These are phyloP conservation scores for Phytopythium litorale DNA, from an alignment of 352 stramenopile species.

Conservation along the genomic window DNA sequence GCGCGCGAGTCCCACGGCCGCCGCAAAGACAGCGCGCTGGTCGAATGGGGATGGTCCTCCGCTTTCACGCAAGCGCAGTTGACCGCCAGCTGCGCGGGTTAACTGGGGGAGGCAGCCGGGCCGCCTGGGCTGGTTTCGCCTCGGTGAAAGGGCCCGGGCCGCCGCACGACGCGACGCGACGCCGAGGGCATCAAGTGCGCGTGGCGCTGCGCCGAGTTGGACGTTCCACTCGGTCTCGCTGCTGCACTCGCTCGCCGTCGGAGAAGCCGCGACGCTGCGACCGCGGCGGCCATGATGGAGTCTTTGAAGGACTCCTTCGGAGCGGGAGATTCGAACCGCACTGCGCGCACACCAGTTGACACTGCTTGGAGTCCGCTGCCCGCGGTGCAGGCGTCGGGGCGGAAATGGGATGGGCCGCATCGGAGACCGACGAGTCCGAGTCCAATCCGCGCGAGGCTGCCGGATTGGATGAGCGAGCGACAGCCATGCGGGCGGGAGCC, in stretches of 20 bases:
- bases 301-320: neutral
- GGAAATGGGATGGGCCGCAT: neutral
- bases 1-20: neutral
- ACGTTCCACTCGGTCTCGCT: neutral
- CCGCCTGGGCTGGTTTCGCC: neutral
- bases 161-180: neutral
- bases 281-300: neutral
- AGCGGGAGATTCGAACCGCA: neutral
- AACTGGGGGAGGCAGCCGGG: constrained; percentile 1
- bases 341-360: neutral
- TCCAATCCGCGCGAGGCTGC: neutral
- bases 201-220: neutral
- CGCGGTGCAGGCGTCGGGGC: neutral
- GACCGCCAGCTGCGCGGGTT: constrained; percentile 4
- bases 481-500: neutral
- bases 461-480: neutral
- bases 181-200: constrained; percentile 1
- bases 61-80: constrained; percentile 4
- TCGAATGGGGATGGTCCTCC: neutral
- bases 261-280: neutral
- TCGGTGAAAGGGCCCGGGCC: no score
- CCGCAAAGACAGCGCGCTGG: neutral
- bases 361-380: neutral
- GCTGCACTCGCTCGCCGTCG: neutral
- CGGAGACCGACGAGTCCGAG: neutral